Evolutionary conservation across 164 flowering plant species (phyloP).

Genomic region (Magnolia changhungtana): DNA sequence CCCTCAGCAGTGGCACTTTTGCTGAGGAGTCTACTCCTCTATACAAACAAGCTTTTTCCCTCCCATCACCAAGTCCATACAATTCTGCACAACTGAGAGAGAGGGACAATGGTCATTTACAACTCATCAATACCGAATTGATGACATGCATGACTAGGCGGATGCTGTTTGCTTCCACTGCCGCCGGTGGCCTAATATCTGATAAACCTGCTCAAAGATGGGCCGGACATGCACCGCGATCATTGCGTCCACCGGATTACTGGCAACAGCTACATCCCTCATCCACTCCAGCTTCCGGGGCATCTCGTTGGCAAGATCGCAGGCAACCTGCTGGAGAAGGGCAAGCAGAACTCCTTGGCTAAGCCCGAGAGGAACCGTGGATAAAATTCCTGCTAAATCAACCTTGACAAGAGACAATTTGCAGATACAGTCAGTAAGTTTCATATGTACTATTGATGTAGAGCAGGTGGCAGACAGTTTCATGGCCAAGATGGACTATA

Average conservation of each 20-base stretch:
- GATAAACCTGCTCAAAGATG: slow-evolving; percentile 86
- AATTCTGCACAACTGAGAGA: not conserved
- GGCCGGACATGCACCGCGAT: slow-evolving; percentile 74
- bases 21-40: not conserved
- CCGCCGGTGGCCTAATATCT: slow-evolving; percentile 61
- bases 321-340: slow-evolving; percentile 88
- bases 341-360: slow-evolving; percentile 96
- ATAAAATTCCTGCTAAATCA: slow-evolving; percentile 57
- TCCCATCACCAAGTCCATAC: not conserved
- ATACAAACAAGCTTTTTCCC: slow-evolving; percentile 1
- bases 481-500: too few relatives aligned
- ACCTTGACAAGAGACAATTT: slow-evolving; percentile 41
- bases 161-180: slow-evolving; percentile 43
- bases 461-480: too few relatives aligned
- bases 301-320: slow-evolving; percentile 67
- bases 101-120: slow-evolving; percentile 48
- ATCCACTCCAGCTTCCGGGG: slow-evolving; percentile 75
- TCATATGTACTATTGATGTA: too few relatives aligned
- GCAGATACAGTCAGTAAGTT: not conserved
- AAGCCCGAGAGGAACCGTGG: slow-evolving; percentile 57
- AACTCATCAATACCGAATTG: slow-evolving; percentile 65
- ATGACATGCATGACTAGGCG: slow-evolving; percentile 81
- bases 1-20: not conserved
- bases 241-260: slow-evolving; percentile 67
- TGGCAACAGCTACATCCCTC: slow-evolving; percentile 65